phyloP scores from a whole-genome alignment of 2,329 filamentous ascomycete species.

The Penicillium palitans region DNA sequence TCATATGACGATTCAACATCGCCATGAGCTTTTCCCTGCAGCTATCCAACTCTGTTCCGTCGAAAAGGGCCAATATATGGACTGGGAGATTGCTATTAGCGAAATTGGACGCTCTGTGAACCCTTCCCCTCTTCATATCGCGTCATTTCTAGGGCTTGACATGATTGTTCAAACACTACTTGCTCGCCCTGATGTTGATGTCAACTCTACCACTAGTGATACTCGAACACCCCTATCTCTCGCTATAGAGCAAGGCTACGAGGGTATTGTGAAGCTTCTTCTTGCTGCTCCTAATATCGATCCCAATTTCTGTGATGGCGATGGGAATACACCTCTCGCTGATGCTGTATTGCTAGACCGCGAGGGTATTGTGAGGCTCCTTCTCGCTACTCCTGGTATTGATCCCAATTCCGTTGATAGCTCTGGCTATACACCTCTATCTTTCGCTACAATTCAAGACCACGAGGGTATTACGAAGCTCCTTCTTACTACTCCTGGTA shows the following conservation, averaged over 20 bases:
- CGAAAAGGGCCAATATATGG: neutral
- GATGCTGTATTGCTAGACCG: too few species aligned
- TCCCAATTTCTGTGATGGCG: fast-evolving
- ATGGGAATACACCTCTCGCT: neutral
- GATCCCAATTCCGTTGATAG: neutral
- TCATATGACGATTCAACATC: neutral
- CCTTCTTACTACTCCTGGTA: too few species aligned
- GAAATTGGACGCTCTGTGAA: neutral
- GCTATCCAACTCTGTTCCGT: neutral
- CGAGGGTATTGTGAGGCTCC: neutral
- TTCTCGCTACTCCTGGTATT: neutral
- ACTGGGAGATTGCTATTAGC: neutral
- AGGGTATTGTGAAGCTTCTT: neutral
- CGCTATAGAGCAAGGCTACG: neutral
- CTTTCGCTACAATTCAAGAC: too few species aligned
- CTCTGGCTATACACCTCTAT: too few species aligned
- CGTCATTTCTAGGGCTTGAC: neutral
- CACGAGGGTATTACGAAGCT: too few species aligned
- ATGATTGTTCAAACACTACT: neutral
- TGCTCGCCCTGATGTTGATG: neutral
- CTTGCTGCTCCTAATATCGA: neutral
- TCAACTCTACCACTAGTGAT: neutral
- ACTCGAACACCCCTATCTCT: neutral
- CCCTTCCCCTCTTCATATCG: neutral
- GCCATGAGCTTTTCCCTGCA: neutral